Conservation (phyloP, 1,284 basidiomycete species). For the Irpex sp. region DNA sequence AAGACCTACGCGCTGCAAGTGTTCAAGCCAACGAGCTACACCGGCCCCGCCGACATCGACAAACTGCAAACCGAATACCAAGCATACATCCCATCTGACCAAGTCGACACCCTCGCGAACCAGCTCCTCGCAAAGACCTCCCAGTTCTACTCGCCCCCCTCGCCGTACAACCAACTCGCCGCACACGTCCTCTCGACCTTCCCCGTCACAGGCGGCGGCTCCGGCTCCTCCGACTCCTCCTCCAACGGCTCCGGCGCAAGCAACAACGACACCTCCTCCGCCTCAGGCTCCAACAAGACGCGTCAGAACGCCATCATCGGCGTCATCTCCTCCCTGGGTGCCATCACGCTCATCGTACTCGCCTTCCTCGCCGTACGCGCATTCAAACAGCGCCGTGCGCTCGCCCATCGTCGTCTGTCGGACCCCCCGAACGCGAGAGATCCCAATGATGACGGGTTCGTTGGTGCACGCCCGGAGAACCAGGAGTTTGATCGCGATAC, state of each 20-base stretch:
- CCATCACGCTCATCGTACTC: slow-evolving; percentile 63
- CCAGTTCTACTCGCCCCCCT: slow-evolving; percentile 50
- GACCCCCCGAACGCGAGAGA: slow-evolving; percentile 34
- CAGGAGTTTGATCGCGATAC: slow-evolving; percentile 73
- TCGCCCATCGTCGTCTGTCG: slow-evolving; percentile 59
- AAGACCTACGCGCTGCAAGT: slow-evolving; percentile 58
- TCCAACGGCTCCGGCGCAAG: slow-evolving; percentile 27
- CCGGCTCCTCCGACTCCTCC: slow-evolving; percentile 9
- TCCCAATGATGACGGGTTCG: slow-evolving; percentile 24
- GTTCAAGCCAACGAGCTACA: slow-evolving; percentile 52
- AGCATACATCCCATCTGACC: slow-evolving; percentile 49
- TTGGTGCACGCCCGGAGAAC: slow-evolving; percentile 49
- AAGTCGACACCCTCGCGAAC: slow-evolving; percentile 49
- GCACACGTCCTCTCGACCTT: slow-evolving; percentile 53
- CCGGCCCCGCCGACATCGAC: slow-evolving; percentile 36
- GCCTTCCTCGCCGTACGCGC: slow-evolving; percentile 60
- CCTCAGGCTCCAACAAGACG: slow-evolving; percentile 28
- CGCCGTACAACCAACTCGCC: slow-evolving; percentile 48
- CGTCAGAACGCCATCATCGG: slow-evolving; percentile 79
- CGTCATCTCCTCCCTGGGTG: slow-evolving; percentile 72
- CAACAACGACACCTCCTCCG: slow-evolving; percentile 7
- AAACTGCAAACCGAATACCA: slow-evolving; percentile 58
- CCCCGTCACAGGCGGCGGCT: slow-evolving; percentile 38
- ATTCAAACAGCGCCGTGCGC: slow-evolving; percentile 54
- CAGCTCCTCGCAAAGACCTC: slow-evolving; percentile 55